Conservation (phyloP, 192 early-diverging fungal species). For the Entomortierella parvispora region DNA sequence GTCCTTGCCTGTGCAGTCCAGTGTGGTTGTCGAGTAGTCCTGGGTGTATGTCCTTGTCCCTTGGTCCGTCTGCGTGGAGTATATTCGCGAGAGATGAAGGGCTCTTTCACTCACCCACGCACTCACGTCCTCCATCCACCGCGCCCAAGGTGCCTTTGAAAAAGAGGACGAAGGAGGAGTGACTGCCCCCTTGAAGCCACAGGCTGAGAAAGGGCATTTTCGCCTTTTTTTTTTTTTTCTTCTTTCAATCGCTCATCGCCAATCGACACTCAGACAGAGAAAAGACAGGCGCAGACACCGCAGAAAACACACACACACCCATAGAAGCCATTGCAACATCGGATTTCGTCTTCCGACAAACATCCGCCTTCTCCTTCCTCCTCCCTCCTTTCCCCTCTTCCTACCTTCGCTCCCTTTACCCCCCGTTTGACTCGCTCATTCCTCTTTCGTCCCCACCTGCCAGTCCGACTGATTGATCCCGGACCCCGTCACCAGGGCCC, state of each 20-base stretch:
- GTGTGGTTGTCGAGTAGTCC: too few species aligned
- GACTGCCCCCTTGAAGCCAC: not conserved
- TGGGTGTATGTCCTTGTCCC: too few species aligned
- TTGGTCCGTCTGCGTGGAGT: too few species aligned
- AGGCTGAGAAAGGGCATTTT: too few species aligned
- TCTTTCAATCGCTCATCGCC: too few species aligned
- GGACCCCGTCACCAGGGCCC: too few species aligned
- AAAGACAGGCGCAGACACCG: too few species aligned
- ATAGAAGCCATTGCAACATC: not conserved
- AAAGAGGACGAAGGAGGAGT: not conserved
- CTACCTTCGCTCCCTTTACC: not conserved
- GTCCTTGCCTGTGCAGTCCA: too few species aligned
- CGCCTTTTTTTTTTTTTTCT: too few species aligned
- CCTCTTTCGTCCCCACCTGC: not conserved
- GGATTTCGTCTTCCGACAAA: not conserved
- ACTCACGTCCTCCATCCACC: not conserved
- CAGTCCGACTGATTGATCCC: not conserved
- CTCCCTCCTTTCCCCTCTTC: not conserved
- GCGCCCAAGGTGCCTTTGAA: not conserved
- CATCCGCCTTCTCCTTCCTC: not conserved
- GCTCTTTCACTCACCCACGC: not conserved
- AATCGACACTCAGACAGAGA: too few species aligned
- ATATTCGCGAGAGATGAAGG: not conserved
- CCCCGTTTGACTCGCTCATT: not conserved
- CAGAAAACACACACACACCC: too few species aligned